Evolutionary conservation across 2,329 filamentous ascomycete genomes (phyloP).

Genomic region (Tolypocladium guangdongense): DNA sequence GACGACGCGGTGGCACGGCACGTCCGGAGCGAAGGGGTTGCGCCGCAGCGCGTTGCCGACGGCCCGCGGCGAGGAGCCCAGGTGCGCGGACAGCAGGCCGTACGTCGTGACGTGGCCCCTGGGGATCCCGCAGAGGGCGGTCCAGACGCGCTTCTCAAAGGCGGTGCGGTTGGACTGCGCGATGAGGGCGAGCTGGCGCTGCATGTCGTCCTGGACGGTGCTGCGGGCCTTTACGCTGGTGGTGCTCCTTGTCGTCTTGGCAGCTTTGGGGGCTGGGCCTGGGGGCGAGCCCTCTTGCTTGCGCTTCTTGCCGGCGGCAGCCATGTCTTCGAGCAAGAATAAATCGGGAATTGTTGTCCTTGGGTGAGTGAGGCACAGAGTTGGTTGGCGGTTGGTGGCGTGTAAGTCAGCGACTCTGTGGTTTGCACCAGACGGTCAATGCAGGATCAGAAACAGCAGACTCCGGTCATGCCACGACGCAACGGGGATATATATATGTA

Average conservation of each 20-base stretch:
- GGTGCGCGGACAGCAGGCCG: slow-evolving; percentile 54
- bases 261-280: background rate
- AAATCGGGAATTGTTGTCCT: background rate
- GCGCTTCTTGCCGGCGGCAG: slow-evolving; percentile 1
- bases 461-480: background rate
- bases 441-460: background rate
- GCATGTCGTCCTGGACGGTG: slow-evolving; percentile 16
- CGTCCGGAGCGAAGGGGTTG: slow-evolving; percentile 74
- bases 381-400: background rate
- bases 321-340: background rate
- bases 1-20: slow-evolving; percentile 74
- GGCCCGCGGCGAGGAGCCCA: slow-evolving; percentile 62
- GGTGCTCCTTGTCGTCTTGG: background rate
- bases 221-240: background rate
- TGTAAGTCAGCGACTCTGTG: background rate
- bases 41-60: slow-evolving; percentile 66
- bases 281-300: slow-evolving; percentile 1
- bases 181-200: slow-evolving; percentile 32
- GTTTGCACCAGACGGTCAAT: background rate
- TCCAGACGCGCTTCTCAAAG: slow-evolving; percentile 57
- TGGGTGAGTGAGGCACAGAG: background rate
- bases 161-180: slow-evolving; percentile 31
- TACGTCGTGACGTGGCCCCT: slow-evolving; percentile 68
- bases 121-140: slow-evolving; percentile 67
- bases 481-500: background rate